Evolutionary conservation across 2,329 filamentous ascomycete genomes (phyloP), one percentile per base, ranked within the genome.

Genomic region (Hypoxylon sp.): DNA sequence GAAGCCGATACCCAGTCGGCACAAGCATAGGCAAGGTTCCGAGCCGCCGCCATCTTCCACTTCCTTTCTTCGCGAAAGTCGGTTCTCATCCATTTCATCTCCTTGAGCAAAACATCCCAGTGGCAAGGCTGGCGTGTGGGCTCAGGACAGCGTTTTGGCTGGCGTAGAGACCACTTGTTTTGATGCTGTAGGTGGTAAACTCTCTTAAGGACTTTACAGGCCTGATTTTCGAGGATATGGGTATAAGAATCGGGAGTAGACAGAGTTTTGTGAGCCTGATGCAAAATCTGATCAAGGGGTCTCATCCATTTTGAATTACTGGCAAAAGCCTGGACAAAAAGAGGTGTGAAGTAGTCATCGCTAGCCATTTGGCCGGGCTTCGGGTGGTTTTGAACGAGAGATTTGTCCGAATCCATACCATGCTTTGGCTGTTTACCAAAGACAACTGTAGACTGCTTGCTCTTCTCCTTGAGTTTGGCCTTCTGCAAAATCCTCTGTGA

Each of bases 1-100:
- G 83, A 85, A 38, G 91, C 87, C 21, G 86, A 85, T 38, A 93
- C 86, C 88, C 93, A 99, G 72, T 95, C 90, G 0, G 91, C 93
- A 79, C 95, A 98, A 74, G 91, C 92, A 74, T 90, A 84, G 1
- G 94, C 96, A 65, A 97, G 84, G 63, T 90, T 93, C 64, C 90
- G 91, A 4, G 94, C 94, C 36, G 91, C 87, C 2, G 91, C 88
- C 76, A 89, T 90, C 81, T 98, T 98, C 94, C 94, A 97, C 78
- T 97, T 97, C 43, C 93, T 85, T 79, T 98, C 96, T 79, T 98
- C 93, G 56, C 92, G 88, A 75, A 98, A 98, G 79, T 99, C 96
- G 1, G 94, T 98, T 55, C 94, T 89, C 93, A 99, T 97, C 95
- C 95, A 98, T 79, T 94, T 97, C 87, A 95, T 93, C 82, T 99